A percentile compares a stretch with the other conserved stretches of the same genome.
Conservation (phyloP, 2,329 filamentous ascomycete species). For the Elsinoe perseae region DNA sequence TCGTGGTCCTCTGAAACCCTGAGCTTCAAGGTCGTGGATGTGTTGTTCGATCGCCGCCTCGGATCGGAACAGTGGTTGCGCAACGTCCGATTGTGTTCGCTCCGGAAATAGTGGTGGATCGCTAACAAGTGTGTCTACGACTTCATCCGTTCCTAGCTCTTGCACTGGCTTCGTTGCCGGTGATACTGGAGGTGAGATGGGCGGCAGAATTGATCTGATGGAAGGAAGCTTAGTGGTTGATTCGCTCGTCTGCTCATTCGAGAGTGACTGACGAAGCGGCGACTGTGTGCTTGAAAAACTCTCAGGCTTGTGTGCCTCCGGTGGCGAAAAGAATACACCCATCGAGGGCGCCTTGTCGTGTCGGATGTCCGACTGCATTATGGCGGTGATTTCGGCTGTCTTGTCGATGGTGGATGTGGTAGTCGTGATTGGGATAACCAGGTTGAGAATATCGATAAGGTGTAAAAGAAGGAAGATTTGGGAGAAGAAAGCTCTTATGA, state of each 20-base stretch:
- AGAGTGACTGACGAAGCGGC: slow-evolving; percentile 3
- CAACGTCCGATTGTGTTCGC: slow-evolving; percentile 7
- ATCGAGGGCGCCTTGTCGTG: slow-evolving; percentile 10
- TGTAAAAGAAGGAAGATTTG: background rate
- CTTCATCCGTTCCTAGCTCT: slow-evolving; percentile 5
- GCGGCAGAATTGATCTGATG: slow-evolving; percentile 13
- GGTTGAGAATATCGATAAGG: background rate
- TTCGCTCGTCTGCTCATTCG: slow-evolving; percentile 3
- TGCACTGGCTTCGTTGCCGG: slow-evolving; percentile 10
- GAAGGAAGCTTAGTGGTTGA: slow-evolving; percentile 12
- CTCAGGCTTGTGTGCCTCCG: slow-evolving; percentile 12
- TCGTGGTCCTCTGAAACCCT: slow-evolving; percentile 1
- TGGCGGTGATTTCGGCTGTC: background rate
- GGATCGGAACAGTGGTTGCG: slow-evolving; percentile 13
- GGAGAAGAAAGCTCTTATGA: no score
- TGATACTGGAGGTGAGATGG: slow-evolving; percentile 14
- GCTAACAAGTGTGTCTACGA: background rate
- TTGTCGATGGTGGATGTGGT: background rate
- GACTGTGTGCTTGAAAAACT: slow-evolving; percentile 13
- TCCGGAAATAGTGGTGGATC: slow-evolving; percentile 13
- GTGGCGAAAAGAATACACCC: slow-evolving; percentile 16
- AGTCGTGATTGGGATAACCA: background rate
- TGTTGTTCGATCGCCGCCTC: background rate
- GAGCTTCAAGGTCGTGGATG: background rate
- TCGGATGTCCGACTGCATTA: slow-evolving; percentile 1